These are phyloP conservation scores for Neonectria sp. DNA, from an alignment of 2,329 filamentous ascomycete genomes.

Conservation along the genomic window DNA sequence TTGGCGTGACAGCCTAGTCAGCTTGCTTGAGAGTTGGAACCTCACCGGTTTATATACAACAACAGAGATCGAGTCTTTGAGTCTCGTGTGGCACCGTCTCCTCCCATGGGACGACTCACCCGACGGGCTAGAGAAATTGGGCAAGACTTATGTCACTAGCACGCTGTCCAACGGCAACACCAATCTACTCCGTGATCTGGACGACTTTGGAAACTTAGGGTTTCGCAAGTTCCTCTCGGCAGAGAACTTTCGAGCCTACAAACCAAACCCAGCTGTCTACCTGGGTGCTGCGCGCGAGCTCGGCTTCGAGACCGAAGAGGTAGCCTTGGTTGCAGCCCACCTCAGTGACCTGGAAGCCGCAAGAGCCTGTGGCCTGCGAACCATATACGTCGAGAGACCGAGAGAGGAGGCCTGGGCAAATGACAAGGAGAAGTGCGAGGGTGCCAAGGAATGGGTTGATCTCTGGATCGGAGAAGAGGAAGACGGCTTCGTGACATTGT, in stretches of 20 bases:
- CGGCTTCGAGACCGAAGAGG: slow-evolving; percentile 70
- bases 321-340: slow-evolving; percentile 85
- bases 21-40: slow-evolving; percentile 69
- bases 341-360: slow-evolving; percentile 78
- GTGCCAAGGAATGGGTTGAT: slow-evolving; percentile 62
- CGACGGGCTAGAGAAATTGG: slow-evolving; percentile 68
- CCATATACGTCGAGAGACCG: slow-evolving; percentile 80
- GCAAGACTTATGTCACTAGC: slow-evolving; percentile 67
- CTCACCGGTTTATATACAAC: slow-evolving; percentile 74
- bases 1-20: slow-evolving; percentile 73
- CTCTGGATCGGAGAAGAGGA: slow-evolving; percentile 55
- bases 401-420: slow-evolving; percentile 74
- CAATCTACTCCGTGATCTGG: slow-evolving; percentile 76
- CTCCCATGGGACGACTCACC: slow-evolving; percentile 77
- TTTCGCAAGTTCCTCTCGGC: slow-evolving; percentile 77
- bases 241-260: slow-evolving; percentile 82
- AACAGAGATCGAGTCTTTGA: slow-evolving; percentile 74
- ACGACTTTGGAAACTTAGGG: slow-evolving; percentile 69
- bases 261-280: slow-evolving; percentile 79
- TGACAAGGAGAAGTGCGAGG: slow-evolving; percentile 65
- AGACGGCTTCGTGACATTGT: slow-evolving; percentile 51
- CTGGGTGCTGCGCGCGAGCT: slow-evolving; percentile 75
- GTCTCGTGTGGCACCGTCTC: slow-evolving; percentile 80
- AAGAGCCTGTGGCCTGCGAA: slow-evolving; percentile 74
- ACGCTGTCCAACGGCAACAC: slow-evolving; percentile 84